Evolutionary conservation across 148 eudicot species (phyloP), one percentile per base, ranked within the genome.

Genomic region (Persicaria tinctoria): DNA sequence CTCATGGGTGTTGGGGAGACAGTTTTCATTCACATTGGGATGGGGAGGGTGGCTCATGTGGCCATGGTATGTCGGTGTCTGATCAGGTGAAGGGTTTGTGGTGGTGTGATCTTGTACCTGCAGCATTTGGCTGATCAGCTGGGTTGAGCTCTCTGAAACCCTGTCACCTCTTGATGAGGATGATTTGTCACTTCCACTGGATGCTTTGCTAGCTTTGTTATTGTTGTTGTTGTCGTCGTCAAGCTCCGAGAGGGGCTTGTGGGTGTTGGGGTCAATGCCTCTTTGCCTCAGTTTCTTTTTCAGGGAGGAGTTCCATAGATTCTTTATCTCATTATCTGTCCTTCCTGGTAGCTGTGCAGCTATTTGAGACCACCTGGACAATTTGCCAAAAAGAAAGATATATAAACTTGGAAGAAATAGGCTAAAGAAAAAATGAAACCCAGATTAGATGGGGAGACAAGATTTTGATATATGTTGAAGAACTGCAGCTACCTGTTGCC

Each of bases 321-420:
- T 93, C 89, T 93, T 93, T 73, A 93, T 91, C 72, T 93, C 98
- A 41, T 89, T 93, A 79, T 93, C 98, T 0, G 98, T 93, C 82
- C 98, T 83, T 82, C 98, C 98, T 0, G 97, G 94, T 66, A 93
- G 74, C 74, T 87, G 93, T 41, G 97, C 91, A 38, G 98, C 98
- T 78, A 93, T 93, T 72, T 91, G 98, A 45, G 98, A 93, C 98
- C 98, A 93, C 77, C 98, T 93, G 76, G 57, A 45, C 41, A 32
- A 32, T 32, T 32, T 32, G 41, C 41, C 3, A 3, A 60, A 17
- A 11, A 64, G 41, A 32, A 32, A 32, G 41, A 8, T 32, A 32
- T 32, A 49, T 9, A n/a, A 51, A 73, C 50, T 23, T 51, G 16
- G 60, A 17, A 50, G 11, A 7, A 17, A 23, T 1, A 18, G 3